phyloP scores from a whole-genome alignment of 345 rosid species.

The Eucalyptus tenuipes region DNA sequence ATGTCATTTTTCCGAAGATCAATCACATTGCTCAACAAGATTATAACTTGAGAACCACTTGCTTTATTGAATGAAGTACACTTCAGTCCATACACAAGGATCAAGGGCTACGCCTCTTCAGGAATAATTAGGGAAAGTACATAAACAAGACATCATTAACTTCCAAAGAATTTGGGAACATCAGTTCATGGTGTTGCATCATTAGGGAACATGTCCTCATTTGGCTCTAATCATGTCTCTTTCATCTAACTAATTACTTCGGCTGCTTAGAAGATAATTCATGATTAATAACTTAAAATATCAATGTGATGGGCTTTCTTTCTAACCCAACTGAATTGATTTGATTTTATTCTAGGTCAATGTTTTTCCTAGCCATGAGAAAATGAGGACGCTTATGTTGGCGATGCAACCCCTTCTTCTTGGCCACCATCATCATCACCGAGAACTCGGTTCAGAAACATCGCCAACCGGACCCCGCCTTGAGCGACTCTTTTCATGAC shows the following conservation, averaged over 20 bases:
- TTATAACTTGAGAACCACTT: neutral
- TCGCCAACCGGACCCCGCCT: conserved; percentile 84
- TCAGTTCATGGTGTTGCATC: neutral
- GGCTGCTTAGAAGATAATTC: neutral
- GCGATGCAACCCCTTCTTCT: conserved; percentile 22
- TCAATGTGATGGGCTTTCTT: neutral
- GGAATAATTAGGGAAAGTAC: neutral
- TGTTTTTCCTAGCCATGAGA: neutral
- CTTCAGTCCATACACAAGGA: neutral
- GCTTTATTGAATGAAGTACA: neutral
- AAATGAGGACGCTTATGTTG: conserved; percentile 8
- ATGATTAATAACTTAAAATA: neutral
- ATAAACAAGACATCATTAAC: neutral
- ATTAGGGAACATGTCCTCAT: neutral
- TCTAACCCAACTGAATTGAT: neutral
- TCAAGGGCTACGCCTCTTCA: neutral
- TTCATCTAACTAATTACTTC: neutral
- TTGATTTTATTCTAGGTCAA: neutral
- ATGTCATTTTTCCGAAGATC: neutral
- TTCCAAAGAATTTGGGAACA: neutral
- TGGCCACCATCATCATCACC: conserved; percentile 10
- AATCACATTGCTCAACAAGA: neutral
- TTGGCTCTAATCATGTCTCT: neutral
- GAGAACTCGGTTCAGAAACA: conserved; percentile 61
- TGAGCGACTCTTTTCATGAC: conserved; percentile 92